A percentile compares a stretch with the other conserved stretches of the same genome.
Conservation (phyloP, 805 yeast genomes). For the Spathaspora arborariae region DNA sequence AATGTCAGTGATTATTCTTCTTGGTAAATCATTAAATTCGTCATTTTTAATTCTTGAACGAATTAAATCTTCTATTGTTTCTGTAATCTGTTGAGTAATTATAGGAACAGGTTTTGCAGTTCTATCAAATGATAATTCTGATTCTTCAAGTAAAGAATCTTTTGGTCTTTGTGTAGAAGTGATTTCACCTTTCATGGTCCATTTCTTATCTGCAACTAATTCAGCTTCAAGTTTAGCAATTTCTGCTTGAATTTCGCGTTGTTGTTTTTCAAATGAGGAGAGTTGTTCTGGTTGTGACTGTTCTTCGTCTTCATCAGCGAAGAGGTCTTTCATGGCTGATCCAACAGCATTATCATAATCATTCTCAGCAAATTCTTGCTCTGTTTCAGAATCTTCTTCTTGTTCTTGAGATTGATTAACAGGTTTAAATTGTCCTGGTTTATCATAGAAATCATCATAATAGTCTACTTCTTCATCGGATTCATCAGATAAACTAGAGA, state of each 20-base stretch:
- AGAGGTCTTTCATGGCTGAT: constrained; percentile 59
- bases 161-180: constrained; percentile 74
- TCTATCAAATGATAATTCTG: constrained; percentile 81
- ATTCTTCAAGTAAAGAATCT: constrained; percentile 64
- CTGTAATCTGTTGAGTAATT: constrained; percentile 84
- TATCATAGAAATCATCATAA: constrained; percentile 66
- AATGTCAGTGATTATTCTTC: constrained; percentile 63
- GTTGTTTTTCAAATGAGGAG: constrained; percentile 83
- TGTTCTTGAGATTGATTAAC: constrained; percentile 13
- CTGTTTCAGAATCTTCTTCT: constrained; percentile 36
- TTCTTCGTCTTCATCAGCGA: constrained; percentile 44
- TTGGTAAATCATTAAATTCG: constrained; percentile 82
- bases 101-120: constrained; percentile 95
- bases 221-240: constrained; percentile 79
- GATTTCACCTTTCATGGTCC: constrained; percentile 95
- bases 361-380: constrained; percentile 38
- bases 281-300: constrained; percentile 31
- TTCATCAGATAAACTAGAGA: constrained; percentile 27
- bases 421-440: constrained; percentile 25
- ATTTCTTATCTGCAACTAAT: constrained; percentile 82
- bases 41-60: constrained; percentile 71
- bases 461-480: constrained; percentile 53
- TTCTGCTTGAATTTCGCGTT: constrained; percentile 68
- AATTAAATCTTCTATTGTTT: constrained; percentile 82
- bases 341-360: constrained; percentile 61